Conservation (phyloP, 148 eudicot species). For the Chenopodium quinoa region DNA sequence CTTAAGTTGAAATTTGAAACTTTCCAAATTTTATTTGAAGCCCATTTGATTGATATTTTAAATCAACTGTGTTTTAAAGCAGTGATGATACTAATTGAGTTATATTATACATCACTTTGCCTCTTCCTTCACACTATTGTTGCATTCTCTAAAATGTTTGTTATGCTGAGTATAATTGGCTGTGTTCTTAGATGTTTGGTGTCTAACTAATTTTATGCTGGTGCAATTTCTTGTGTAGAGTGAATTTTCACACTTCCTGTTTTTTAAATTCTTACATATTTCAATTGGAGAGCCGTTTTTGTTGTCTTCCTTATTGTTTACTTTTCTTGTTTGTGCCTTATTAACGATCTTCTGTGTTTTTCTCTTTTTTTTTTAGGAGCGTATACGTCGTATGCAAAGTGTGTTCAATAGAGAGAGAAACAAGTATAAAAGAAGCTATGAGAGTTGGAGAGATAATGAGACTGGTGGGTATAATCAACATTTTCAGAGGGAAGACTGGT, state of each 20-base stretch:
- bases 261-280: not conserved
- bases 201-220: not conserved
- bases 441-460: slow-evolving; percentile 86
- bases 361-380: slow-evolving; percentile 50
- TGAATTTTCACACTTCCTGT: not conserved
- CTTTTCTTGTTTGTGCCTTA: not conserved
- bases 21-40: not conserved
- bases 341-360: not conserved
- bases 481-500: slow-evolving; percentile 94
- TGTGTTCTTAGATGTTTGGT: slow-evolving; percentile 3
- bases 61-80: not conserved
- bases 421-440: slow-evolving; percentile 65
- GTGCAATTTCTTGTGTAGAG: not conserved
- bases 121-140: not conserved
- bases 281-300: not conserved
- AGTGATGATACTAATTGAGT: not conserved
- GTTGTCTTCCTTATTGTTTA: not conserved
- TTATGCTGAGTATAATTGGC: not conserved
- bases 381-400: slow-evolving; percentile 96
- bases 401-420: slow-evolving; percentile 92
- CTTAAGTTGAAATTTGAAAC: not conserved
- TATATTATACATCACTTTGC: not conserved
- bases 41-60: not conserved
- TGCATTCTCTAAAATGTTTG: not conserved
- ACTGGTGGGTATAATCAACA: slow-evolving; percentile 74